Conservation (phyloP, 345 rosid genomes). For the Barbarea vulgaris region DNA sequence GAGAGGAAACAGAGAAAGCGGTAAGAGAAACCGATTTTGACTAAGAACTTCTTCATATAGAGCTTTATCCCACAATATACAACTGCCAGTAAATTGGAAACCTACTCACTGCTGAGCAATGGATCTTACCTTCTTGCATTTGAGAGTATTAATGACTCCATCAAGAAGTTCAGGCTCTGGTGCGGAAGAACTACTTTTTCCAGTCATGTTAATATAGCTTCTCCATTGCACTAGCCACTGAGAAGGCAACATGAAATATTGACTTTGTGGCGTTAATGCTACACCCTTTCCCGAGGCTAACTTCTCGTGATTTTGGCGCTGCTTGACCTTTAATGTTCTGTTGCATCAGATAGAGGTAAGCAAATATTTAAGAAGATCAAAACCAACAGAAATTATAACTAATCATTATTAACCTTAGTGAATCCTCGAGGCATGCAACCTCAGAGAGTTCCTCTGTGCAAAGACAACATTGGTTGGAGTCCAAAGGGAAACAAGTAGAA, state of each 20-base stretch:
- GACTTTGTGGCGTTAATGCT: conserved; percentile 56
- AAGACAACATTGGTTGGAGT: conserved; percentile 64
- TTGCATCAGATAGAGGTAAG: conserved; percentile 46
- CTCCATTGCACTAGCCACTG: conserved; percentile 87
- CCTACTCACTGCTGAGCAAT: conserved; percentile 7
- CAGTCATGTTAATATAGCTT: conserved; percentile 67
- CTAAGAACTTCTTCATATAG: neutral
- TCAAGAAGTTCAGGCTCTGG: conserved; percentile 73
- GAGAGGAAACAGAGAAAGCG: conserved; percentile 22
- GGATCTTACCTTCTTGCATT: conserved; percentile 80
- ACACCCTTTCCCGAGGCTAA: conserved; percentile 69
- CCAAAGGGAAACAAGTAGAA: conserved; percentile 58
- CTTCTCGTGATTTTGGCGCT: conserved; percentile 90
- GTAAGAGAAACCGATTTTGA: neutral
- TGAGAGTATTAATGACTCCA: conserved; percentile 59
- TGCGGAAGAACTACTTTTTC: conserved; percentile 64
- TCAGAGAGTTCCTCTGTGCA: conserved; percentile 82
- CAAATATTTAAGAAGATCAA: conserved; percentile 13
- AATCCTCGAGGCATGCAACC: conserved; percentile 87
- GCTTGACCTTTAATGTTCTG: conserved; percentile 79
- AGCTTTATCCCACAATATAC: conserved; percentile 10
- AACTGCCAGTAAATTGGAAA: conserved; percentile 25
- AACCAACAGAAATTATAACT: conserved; percentile 18
- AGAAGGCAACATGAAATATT: conserved; percentile 78
- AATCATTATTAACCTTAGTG: conserved; percentile 62